Percentiles rank a stretch among this genome's conserved stretches.
phyloP scores from a whole-genome alignment of 2,329 filamentous ascomycete genomes.

The Hirsutella rhossiliensis region DNA sequence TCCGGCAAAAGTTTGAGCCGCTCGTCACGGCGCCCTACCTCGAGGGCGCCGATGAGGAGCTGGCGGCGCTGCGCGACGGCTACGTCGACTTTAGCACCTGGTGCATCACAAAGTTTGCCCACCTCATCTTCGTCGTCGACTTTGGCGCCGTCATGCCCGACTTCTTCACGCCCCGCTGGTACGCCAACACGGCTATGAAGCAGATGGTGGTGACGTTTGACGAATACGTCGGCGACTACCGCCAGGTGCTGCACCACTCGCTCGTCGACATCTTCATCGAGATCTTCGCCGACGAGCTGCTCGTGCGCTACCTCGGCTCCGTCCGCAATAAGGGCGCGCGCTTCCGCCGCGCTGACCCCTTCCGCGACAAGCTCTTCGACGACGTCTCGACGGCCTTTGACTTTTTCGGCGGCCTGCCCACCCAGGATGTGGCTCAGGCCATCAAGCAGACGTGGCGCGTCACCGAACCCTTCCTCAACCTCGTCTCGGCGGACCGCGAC shows the following conservation, averaged over 20 bases:
- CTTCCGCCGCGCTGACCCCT: constrained; percentile 77
- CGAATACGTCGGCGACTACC: constrained; percentile 87
- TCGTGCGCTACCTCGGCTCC: constrained; percentile 70
- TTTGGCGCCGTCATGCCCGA: constrained; percentile 73
- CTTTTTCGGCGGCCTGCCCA: constrained; percentile 66
- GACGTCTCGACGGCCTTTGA: constrained; percentile 84
- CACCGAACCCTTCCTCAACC: constrained; percentile 68
- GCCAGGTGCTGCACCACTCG: constrained; percentile 70
- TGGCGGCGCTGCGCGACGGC: constrained; percentile 68
- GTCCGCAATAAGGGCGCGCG: constrained; percentile 86
- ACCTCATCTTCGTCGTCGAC: constrained; percentile 82
- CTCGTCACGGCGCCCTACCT: constrained; percentile 73
- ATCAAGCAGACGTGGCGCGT: constrained; percentile 92
- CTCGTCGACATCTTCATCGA: constrained; percentile 87
- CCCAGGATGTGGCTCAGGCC: constrained; percentile 52
- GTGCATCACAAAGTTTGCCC: constrained; percentile 78
- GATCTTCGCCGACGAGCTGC: constrained; percentile 82
- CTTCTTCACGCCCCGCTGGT: constrained; percentile 90
- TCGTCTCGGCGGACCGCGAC: constrained; percentile 68
- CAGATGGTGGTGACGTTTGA: constrained; percentile 92
- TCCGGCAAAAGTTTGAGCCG: constrained; percentile 71
- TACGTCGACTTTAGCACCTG: constrained; percentile 93
- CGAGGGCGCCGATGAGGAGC: constrained; percentile 59
- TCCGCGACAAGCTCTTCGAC: constrained; percentile 85
- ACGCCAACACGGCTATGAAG: constrained; percentile 73